Evolutionary conservation across 768 basidiomycete species (phyloP), one percentile per base, ranked within the genome.

Genomic region (Collybia nuda): DNA sequence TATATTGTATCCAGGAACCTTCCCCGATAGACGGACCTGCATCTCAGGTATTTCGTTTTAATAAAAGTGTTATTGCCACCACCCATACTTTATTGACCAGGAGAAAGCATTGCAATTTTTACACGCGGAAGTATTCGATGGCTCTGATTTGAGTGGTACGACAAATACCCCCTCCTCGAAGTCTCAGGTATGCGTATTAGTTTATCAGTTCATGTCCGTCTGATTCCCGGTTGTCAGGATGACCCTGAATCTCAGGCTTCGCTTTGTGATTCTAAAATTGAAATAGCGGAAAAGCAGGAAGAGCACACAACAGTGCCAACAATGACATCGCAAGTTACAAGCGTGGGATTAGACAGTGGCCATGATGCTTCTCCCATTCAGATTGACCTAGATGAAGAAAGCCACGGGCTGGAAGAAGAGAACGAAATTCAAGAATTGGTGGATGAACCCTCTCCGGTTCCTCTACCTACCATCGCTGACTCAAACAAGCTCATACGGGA

Each of bases 71-170:
- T 17, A 15, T 17, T 40, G 35, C 50, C 17, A 32, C 15, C 26
- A 50, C 32, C 14, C 15, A 47, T n/a, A 36, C 11, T 46, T 29
- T 39, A 6, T 11, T 55, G 51, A 36, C n/a, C 28, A 32, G 29
- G 32, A 32, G 32, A 32, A 32, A 32, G 32, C 48, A 18, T 28
- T 49, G 18, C 48, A 56, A 41, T 45, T 60, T 35, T 47, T 56
- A 44, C 40, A 51, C 21, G 64, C 61, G 19, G 67, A 70, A 37
- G 53, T 59, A 17, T 62, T 66, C 26, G 61, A 56, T 39, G 67
- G 62, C 14, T 72, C 72, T 21, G 70, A 71, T 32, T 55, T 69
- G n/a, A 71, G 62, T 48, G 68, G 66, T 21, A 59, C 67, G 12
- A 69, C 68, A 6, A 68, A 64, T 35, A 63, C 67, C n/a, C 57